Conservation (phyloP, 2,329 filamentous ascomycete species). For the Aspergillus clavatus region DNA sequence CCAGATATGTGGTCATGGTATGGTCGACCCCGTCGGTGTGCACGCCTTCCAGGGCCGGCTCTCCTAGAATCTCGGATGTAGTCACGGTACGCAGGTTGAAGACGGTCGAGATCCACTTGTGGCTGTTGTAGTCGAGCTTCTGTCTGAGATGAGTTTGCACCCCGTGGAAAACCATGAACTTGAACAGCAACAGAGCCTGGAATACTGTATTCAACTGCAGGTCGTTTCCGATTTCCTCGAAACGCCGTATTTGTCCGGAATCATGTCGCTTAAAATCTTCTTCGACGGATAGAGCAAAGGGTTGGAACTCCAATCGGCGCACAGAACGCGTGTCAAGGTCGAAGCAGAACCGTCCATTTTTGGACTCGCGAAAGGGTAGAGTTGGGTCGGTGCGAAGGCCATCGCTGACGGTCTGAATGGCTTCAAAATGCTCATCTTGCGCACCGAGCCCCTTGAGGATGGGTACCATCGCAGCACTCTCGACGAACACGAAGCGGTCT, state of each 20-base stretch:
- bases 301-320: conserved; percentile 28
- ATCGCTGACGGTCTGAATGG: conserved; percentile 19
- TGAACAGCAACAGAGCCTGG: conserved; percentile 30
- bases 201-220: conserved; percentile 28
- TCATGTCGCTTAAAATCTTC: conserved; percentile 32
- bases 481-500: conserved; percentile 17
- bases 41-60: conserved; percentile 31
- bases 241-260: conserved; percentile 20
- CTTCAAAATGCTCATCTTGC: conserved; percentile 20
- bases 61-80: conserved; percentile 23
- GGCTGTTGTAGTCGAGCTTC: conserved; percentile 22
- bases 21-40: conserved; percentile 32
- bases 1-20: conserved; percentile 31
- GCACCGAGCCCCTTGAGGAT: conserved; percentile 23
- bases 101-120: conserved; percentile 25
- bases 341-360: conserved; percentile 25
- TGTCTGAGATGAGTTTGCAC: background rate
- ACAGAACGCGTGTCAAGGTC: conserved; percentile 22
- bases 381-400: conserved; percentile 24
- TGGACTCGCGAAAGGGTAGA: conserved; percentile 22
- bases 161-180: conserved; percentile 15
- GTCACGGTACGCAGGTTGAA: conserved; percentile 30
- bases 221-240: conserved; percentile 25
- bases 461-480: conserved; percentile 20
- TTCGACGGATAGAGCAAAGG: conserved; percentile 22